Base-by-base conservation (phyloP, 306 rosid genomes). In the Vigna hirtella region DNA sequence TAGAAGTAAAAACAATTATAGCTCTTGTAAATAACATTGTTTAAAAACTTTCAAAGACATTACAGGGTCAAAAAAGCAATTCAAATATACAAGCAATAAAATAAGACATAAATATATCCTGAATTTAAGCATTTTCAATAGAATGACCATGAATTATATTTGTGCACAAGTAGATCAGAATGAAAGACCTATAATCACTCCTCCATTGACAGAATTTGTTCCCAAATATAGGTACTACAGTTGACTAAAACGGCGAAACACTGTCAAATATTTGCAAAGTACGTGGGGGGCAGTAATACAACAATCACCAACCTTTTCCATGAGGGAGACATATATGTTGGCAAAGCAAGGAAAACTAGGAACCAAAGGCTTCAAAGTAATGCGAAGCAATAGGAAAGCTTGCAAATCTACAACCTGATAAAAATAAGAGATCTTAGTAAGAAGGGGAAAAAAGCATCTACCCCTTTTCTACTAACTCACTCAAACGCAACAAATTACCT, bases 281-380 rank as follows among this genome's bases (percentile, higher is more conserved):
- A 26, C 28, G 28, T 26, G 28, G 18, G 5, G 7, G 7, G 10
- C 4, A 36, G 26, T 10, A 70, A 70, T 58, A 79, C 62, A 17
- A 71, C 17, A 48, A 55, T 72, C 83, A 87, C 92, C 69, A 61
- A 93, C 98, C 98, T 88, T 94, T 59, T 94, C 98, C 98, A 94
- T 94, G 50, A 94, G 93, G 74, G 98, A 88, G 61, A 90, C 92
- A 8, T 68, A 73, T 72, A 94, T 92, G 67, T 89, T 91, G 63
- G 95, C 93, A 77, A 94, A 94, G 85, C 97, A 94, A 73, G 98
- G 98, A 83, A 94, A 94, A 88, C 91, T 90, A 52, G 98, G 98
- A 86, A 94, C 98, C 86, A 94, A 85, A 45, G 98, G 97, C 88
- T 92, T 92, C 85, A 94, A 82, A 82, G 98, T 90, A 56, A 94